These are phyloP conservation scores for Calamus simplicifolius DNA, from an alignment of 176 grass and related monocot genomes.

Conservation along the genomic window DNA sequence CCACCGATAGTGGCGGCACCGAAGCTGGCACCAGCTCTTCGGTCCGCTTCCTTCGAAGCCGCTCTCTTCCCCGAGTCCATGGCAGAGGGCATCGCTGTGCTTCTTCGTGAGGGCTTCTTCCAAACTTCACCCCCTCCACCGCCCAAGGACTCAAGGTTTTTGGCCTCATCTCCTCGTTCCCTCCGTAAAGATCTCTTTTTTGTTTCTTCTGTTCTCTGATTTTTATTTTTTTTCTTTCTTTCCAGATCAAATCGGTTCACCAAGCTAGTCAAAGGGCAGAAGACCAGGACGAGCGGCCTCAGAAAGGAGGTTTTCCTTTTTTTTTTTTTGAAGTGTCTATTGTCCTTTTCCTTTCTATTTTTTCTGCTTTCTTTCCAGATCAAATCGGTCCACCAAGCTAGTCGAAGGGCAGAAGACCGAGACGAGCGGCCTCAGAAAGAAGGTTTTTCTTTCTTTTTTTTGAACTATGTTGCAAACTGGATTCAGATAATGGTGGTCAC, in stretches of 20 bases:
- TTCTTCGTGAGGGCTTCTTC: slow-evolving; percentile 29
- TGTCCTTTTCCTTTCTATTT: neutral
- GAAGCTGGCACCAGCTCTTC: no score
- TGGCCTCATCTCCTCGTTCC: neutral
- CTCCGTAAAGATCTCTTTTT: neutral
- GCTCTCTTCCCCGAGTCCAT: no score
- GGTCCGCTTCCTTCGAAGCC: no score
- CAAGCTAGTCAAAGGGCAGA: slow-evolving; percentile 73
- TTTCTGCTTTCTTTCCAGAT: no score
- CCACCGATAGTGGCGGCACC: no score
- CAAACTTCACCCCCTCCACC: slow-evolving; percentile 29
- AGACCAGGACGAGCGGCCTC: slow-evolving; percentile 81
- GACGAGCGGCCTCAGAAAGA: no score
- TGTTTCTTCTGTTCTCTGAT: slow-evolving; percentile 5
- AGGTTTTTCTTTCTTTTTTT: no score
- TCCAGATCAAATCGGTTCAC: slow-evolving; percentile 65
- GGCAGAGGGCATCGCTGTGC: no score
- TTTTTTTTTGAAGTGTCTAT: neutral
- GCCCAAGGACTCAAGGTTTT: slow-evolving; percentile 43
- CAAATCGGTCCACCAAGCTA: no score
- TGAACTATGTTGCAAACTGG: no score
- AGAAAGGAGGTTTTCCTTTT: slow-evolving; percentile 87
- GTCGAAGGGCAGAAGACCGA: no score
- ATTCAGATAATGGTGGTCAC: no score
- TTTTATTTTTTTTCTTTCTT: neutral